Evolutionary conservation across 1,284 basidiomycete genomes (phyloP).

Genomic region (Anthracocystis walkeri): DNA sequence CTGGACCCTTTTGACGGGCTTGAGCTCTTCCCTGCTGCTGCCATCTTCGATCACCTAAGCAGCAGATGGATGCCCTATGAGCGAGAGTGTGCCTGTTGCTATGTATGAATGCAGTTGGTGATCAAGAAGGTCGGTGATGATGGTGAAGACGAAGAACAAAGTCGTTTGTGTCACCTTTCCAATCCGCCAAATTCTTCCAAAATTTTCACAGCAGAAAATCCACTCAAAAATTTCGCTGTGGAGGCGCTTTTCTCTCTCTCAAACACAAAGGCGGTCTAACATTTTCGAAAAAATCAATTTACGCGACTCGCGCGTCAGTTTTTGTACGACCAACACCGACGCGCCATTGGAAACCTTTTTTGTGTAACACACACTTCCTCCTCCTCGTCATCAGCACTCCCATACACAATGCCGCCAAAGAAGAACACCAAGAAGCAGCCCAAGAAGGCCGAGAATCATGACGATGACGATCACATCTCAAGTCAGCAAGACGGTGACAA

Average conservation of each 20-base stretch:
- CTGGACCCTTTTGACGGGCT: constrained; percentile 17
- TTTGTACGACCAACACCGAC: constrained; percentile 25
- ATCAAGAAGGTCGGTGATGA: constrained; percentile 6
- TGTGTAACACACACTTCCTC: background rate
- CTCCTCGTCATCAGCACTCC: background rate
- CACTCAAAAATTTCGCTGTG: constrained; percentile 18
- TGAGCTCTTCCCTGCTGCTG: background rate
- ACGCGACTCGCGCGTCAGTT: constrained; percentile 25
- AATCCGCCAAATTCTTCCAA: constrained; percentile 5
- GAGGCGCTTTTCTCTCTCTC: constrained; percentile 11
- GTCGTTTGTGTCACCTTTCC: background rate
- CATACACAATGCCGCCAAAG: constrained; percentile 23
- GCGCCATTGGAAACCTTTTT: background rate
- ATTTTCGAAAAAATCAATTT: constrained; percentile 15
- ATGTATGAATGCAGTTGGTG: constrained; percentile 1
- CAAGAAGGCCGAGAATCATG: background rate
- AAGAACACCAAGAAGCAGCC: constrained; percentile 18
- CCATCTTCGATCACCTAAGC: background rate
- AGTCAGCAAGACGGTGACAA: constrained; percentile 13
- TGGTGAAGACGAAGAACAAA: no score
- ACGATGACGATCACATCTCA: constrained; percentile 14
- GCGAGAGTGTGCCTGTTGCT: background rate
- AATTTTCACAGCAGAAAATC: background rate
- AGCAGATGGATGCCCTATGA: background rate
- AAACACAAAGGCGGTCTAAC: constrained; percentile 11